These are phyloP conservation scores for Pleurotus tuber-regium DNA, from an alignment of 768 basidiomycete species.

Conservation along the genomic window DNA sequence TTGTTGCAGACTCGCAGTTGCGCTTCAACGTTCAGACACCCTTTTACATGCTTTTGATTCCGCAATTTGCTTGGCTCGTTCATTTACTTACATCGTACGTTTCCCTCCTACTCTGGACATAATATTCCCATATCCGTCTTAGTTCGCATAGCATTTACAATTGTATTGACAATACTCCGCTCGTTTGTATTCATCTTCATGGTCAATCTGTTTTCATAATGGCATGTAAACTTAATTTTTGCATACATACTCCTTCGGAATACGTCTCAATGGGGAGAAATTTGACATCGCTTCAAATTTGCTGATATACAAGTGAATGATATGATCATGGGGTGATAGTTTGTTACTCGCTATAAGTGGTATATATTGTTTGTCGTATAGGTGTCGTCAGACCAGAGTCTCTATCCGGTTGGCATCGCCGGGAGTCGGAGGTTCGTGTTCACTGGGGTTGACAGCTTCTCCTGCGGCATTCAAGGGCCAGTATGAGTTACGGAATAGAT, in stretches of 20 bases:
- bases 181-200: background rate
- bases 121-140: background rate
- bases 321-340: background rate
- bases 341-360: background rate
- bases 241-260: background rate
- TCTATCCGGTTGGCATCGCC: slow-evolving; percentile 13
- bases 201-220: slow-evolving; percentile 1
- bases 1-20: no score
- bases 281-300: no score
- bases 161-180: slow-evolving; percentile 1
- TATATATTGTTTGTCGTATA: background rate
- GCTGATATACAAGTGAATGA: no score
- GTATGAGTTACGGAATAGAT: slow-evolving; percentile 73
- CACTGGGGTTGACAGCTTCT: slow-evolving; percentile 48
- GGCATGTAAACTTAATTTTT: background rate
- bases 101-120: background rate
- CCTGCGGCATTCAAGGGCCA: slow-evolving; percentile 74
- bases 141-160: slow-evolving; percentile 3
- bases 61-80: background rate
- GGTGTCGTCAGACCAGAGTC: background rate
- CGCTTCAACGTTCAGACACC: no score
- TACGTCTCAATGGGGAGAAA: background rate
- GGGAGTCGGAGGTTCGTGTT: slow-evolving; percentile 63
- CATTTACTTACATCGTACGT: background rate
- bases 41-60: no score